phyloP scores from a whole-genome alignment of 495 filamentous ascomycete genomes.

The Amphirosellinia nigrospora region DNA sequence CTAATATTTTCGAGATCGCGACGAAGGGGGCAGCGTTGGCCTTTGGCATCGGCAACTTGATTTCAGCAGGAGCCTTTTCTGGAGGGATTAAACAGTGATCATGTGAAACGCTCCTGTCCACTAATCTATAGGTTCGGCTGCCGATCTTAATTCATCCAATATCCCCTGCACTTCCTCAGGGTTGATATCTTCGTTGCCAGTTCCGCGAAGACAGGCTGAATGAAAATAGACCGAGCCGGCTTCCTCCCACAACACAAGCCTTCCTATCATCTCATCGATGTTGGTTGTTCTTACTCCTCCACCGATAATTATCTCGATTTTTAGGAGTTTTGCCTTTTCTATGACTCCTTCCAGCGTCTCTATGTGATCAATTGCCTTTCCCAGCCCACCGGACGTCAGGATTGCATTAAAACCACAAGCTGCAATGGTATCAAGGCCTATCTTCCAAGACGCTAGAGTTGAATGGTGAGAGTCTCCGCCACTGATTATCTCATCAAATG shows the following conservation, averaged over 20 bases:
- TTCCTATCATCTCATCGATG: conserved; percentile 29
- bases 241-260: conserved; percentile 23
- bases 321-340: conserved; percentile 18
- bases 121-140: too few species aligned
- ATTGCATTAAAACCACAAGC: conserved; percentile 45
- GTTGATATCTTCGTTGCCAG: conserved; percentile 26
- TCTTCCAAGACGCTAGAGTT: conserved; percentile 20
- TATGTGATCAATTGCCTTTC: conserved; percentile 40
- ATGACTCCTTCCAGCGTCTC: conserved; percentile 37
- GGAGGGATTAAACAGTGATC: too few species aligned
- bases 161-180: conserved; percentile 35
- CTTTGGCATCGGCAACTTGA: background rate
- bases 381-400: conserved; percentile 49
- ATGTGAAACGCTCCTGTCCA: too few species aligned
- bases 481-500: conserved; percentile 48
- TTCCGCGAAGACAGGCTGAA: conserved; percentile 39
- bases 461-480: conserved; percentile 20
- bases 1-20: background rate
- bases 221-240: conserved; percentile 36
- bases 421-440: conserved; percentile 35
- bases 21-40: background rate
- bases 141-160: conserved; percentile 26
- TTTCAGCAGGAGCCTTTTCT: too few species aligned
- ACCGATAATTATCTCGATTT: conserved; percentile 48
- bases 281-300: conserved; percentile 48